Base-by-base conservation (phyloP, 2,329 filamentous ascomycete species). In the Elsinoe fawcettii region DNA sequence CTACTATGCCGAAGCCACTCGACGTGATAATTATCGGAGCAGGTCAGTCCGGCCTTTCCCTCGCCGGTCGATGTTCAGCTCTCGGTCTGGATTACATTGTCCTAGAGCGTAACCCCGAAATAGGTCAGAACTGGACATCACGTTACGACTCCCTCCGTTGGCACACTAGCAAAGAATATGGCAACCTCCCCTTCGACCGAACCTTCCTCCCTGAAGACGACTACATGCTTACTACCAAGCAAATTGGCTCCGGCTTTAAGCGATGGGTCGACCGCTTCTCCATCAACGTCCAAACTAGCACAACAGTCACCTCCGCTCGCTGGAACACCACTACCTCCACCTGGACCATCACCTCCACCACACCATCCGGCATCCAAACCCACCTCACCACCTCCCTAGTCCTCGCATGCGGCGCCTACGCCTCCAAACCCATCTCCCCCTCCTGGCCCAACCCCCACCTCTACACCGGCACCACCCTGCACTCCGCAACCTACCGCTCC, bases 41-140 rank as follows among this genome's bases (percentile, higher is more conserved):
- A 22, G 75, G 75, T 2, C 75, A 77, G 61, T 70, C 70, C 23
- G 75, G 76, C 0, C 66, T 78, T 1, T 70, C 71, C 22, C 66
- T 69, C 2, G 74, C 72, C 14, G 76, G 73, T 14, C 69, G 75
- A 2, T 63, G 77, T 12, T 68, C 74, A 60, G 73, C 75, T 37
- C 64, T 78, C 8, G 70, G 71, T 2, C 60, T 77, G 3, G 67
- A 68, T 0, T 70, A 73, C 25, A 63, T 78, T 6, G 67, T 77
- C n/a, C 66, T 79, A 43, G 76, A 78, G 46, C 67, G 69, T 22
- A 73, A 73, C 30, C 63, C 65, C 20, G 62, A 67, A 0, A 67
- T 77, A 3, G 75, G 76, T 1, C 72, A 76, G 55, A 75, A 73
- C 44, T 79, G 76, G 76, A 66, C 67, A 1, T 68, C 71, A 49